Percentiles rank a stretch among this genome's conserved stretches.
These are phyloP conservation scores for Balakata baccata DNA, from an alignment of 345 rosid species.

Conservation along the genomic window DNA sequence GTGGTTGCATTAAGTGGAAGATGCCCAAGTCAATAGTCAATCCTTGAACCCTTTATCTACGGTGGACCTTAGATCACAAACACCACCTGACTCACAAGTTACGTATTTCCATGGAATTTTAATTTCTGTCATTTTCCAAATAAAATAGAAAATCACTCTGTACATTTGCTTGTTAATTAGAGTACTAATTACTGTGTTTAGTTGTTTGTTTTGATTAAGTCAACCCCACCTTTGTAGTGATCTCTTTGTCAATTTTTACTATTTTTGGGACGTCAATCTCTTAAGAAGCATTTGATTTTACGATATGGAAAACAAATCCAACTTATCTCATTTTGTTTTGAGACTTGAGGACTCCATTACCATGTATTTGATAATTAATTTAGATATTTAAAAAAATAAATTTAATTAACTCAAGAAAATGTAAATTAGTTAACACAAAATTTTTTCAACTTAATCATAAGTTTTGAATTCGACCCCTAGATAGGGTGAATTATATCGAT, in stretches of 20 bases:
- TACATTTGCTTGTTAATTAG: not conserved
- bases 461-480: too few relatives aligned
- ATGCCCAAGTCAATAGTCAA: conserved; percentile 12
- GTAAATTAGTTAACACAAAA: too few relatives aligned
- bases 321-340: too few relatives aligned
- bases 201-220: conserved; percentile 26
- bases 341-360: too few relatives aligned
- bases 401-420: too few relatives aligned
- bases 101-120: not conserved
- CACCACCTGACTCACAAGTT: not conserved
- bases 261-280: not conserved
- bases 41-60: not conserved
- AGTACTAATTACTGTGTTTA: not conserved
- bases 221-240: conserved; percentile 27
- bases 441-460: too few relatives aligned
- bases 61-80: conserved; percentile 3
- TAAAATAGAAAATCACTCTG: not conserved
- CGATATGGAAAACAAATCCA: too few relatives aligned
- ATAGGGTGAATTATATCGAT: too few relatives aligned
- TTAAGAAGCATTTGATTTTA: not conserved
- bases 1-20: not conserved
- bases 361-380: too few relatives aligned
- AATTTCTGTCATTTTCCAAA: conserved; percentile 7
- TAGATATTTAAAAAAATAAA: too few relatives aligned
- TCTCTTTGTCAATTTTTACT: conserved; percentile 16